phyloP scores from a whole-genome alignment of 1,139 yeast species.

The Yamadazyma kanchanaburiensis region DNA sequence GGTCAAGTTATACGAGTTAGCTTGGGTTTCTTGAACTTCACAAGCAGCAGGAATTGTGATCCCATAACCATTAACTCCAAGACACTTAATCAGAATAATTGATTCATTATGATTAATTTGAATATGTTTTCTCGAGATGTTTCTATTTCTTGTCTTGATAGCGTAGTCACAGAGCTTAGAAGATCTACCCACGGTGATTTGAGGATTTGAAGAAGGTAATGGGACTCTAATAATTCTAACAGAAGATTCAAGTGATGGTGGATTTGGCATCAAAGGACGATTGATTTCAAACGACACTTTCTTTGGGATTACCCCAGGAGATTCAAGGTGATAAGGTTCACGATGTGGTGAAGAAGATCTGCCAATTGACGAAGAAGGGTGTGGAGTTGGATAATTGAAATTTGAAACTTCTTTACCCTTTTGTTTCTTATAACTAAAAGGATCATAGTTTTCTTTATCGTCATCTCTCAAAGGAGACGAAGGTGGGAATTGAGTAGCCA shows the following conservation, averaged over 20 bases:
- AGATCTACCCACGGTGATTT: constrained; percentile 57
- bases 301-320: constrained; percentile 3
- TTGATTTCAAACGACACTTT: constrained; percentile 12
- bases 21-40: constrained; percentile 27
- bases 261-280: constrained; percentile 9
- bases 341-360: constrained; percentile 41
- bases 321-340: constrained; percentile 2
- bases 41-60: constrained; percentile 56
- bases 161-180: constrained; percentile 59
- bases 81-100: constrained; percentile 46
- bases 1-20: constrained; percentile 28
- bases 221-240: constrained; percentile 37
- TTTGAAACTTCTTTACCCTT: constrained; percentile 19
- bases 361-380: constrained; percentile 52
- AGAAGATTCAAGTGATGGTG: constrained; percentile 3
- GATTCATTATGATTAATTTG: constrained; percentile 16
- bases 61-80: constrained; percentile 70
- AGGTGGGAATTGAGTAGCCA: constrained; percentile 52
- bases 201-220: constrained; percentile 17
- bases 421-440: constrained; percentile 1
- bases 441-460: constrained; percentile 11
- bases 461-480: constrained; percentile 55
- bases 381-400: constrained; percentile 46
- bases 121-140: constrained; percentile 69
- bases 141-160: constrained; percentile 51